phyloP scores from a whole-genome alignment of 1,284 basidiomycete species.

The Malassezia sp. region DNA sequence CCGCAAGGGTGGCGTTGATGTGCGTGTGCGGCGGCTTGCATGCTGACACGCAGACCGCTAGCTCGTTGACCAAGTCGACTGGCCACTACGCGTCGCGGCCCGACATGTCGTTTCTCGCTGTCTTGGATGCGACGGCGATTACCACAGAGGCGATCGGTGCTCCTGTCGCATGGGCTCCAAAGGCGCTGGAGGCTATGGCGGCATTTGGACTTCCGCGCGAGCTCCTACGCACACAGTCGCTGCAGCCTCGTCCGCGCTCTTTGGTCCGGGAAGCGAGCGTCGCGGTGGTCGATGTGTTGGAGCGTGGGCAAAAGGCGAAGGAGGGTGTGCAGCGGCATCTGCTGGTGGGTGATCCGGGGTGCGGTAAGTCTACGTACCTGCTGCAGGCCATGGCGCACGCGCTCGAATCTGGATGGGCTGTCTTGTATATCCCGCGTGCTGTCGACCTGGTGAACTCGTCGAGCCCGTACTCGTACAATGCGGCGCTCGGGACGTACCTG shows the following conservation, averaged over 20 bases:
- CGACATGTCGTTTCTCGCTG: slow-evolving; percentile 29
- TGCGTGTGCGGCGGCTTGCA: no score
- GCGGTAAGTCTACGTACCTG: slow-evolving; percentile 71
- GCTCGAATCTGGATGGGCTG: slow-evolving; percentile 62
- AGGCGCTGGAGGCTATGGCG: slow-evolving; percentile 24
- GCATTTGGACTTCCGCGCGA: slow-evolving; percentile 31
- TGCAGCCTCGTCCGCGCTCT: slow-evolving; percentile 21
- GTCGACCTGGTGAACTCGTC: slow-evolving; percentile 68
- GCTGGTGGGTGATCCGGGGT: slow-evolving; percentile 56
- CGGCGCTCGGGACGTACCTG: slow-evolving; percentile 63
- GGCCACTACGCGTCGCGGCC: slow-evolving; percentile 24
- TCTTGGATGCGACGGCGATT: slow-evolving; percentile 25
- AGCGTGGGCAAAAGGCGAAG: slow-evolving; percentile 14
- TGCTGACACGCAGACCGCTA: slow-evolving; percentile 11
- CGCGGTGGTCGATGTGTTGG: slow-evolving; percentile 23
- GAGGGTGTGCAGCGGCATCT: slow-evolving; percentile 12
- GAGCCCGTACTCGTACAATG: slow-evolving; percentile 63
- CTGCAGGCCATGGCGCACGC: slow-evolving; percentile 70
- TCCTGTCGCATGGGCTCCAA: slow-evolving; percentile 26
- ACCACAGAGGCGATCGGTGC: slow-evolving; percentile 18
- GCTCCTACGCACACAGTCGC: slow-evolving; percentile 26
- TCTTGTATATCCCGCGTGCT: slow-evolving; percentile 76
- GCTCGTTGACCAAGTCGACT: slow-evolving; percentile 21
- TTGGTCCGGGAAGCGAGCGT: slow-evolving; percentile 12
- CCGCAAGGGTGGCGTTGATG: slow-evolving; percentile 32